These are phyloP conservation scores for Coriolopsis trogii DNA, from an alignment of 1,284 basidiomycete species.

Conservation along the genomic window DNA sequence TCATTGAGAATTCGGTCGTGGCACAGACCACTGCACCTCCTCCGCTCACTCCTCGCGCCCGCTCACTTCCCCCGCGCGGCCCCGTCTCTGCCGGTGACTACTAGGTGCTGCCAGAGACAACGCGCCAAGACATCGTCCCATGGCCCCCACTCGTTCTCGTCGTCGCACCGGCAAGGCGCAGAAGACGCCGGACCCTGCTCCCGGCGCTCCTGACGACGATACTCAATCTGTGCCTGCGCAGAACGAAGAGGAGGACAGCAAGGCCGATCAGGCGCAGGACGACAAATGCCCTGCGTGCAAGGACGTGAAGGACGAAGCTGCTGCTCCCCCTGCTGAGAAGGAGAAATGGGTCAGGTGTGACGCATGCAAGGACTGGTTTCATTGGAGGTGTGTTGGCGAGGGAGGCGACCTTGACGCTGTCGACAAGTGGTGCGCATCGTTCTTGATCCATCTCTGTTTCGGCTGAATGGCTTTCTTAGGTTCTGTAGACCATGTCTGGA, in stretches of 20 bases:
- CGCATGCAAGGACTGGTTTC: slow-evolving; percentile 78
- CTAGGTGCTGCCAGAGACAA: not conserved
- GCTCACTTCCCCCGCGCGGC: too few species aligned
- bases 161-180: slow-evolving; percentile 27
- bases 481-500: slow-evolving; percentile 68
- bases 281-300: slow-evolving; percentile 32
- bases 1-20: too few species aligned
- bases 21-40: too few species aligned
- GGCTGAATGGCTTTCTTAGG: slow-evolving; percentile 43
- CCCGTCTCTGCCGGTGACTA: not conserved
- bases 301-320: slow-evolving; percentile 1
- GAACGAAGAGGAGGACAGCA: slow-evolving; percentile 11
- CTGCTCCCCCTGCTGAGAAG: slow-evolving; percentile 42
- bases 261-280: slow-evolving; percentile 17
- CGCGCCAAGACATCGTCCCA: slow-evolving; percentile 5
- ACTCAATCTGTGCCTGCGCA: slow-evolving; percentile 4
- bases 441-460: not conserved
- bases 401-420: slow-evolving; percentile 61
- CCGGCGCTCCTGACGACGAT: slow-evolving; percentile 24
- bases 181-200: slow-evolving; percentile 28
- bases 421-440: slow-evolving; percentile 55
- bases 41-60: too few species aligned
- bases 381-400: slow-evolving; percentile 79
- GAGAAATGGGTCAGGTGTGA: slow-evolving; percentile 79
- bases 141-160: slow-evolving; percentile 31